phyloP scores from a whole-genome alignment of 805 yeast species.

The Pichia exigua region DNA sequence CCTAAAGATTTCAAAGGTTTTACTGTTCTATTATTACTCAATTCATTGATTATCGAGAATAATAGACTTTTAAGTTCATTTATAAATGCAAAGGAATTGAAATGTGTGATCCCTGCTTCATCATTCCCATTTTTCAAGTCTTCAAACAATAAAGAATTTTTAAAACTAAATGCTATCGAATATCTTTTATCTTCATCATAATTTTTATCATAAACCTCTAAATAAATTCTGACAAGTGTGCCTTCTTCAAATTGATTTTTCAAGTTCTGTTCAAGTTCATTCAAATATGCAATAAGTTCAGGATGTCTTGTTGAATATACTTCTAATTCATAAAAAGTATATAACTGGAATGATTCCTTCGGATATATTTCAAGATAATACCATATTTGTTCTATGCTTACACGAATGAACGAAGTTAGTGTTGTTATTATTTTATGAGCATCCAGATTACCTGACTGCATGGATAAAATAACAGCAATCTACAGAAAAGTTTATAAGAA shows the following conservation, averaged over 20 bases:
- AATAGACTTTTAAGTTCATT: slow-evolving; percentile 23
- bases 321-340: slow-evolving; percentile 35
- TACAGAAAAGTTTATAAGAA: not conserved
- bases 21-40: not conserved
- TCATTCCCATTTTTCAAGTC: slow-evolving; percentile 9
- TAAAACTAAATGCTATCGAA: slow-evolving; percentile 24
- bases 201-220: slow-evolving; percentile 14
- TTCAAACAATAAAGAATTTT: slow-evolving; percentile 22
- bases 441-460: not conserved
- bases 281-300: slow-evolving; percentile 31
- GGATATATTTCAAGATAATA: slow-evolving; percentile 50
- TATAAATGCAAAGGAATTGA: slow-evolving; percentile 7
- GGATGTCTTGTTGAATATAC: slow-evolving; percentile 42
- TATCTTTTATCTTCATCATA: slow-evolving; percentile 9
- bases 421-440: not conserved
- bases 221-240: slow-evolving; percentile 17
- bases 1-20: not conserved
- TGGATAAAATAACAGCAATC: not conserved
- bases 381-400: slow-evolving; percentile 38
- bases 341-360: slow-evolving; percentile 35
- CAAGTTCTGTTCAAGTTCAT: slow-evolving; percentile 21
- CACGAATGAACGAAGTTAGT: slow-evolving; percentile 1
- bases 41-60: slow-evolving; percentile 19
- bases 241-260: slow-evolving; percentile 17
- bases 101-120: not conserved